Evolutionary conservation across 495 filamentous ascomycete species (phyloP), one percentile per base, ranked within the genome.

Genomic region (Penicillium riverlandense): DNA sequence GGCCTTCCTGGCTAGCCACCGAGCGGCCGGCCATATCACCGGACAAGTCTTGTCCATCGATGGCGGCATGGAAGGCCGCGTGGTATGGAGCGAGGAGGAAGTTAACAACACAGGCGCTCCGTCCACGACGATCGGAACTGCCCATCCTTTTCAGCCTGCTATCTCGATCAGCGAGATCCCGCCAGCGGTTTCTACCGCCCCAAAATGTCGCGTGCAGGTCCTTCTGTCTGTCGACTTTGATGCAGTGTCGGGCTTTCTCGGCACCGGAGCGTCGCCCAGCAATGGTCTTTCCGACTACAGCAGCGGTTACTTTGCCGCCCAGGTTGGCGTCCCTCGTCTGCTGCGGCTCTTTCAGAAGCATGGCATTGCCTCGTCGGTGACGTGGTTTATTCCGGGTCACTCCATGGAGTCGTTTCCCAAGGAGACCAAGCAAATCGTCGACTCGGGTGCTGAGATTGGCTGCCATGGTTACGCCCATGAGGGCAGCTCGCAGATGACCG

Each of bases 351-450:
- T 84, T 47, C 64, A 69, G 28, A 79, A 77, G 49, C 67, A 74
- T 34, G 54, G 54, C 8, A 68, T 83, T 31, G 58, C 71, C 6
- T 62, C 10, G 76, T 6, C 70, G 71, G 28, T 65, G 77, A 80
- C 79, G 4, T 84, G 80, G 80, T 82, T 81, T 49, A 71, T 84
- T 14, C 80, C 80, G 0, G 79, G 80, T 7, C 79, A 84, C 55
- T 78, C 75, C 1, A 67, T 77, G 41, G 80, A 84, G 47, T 78
- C 68, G 11, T 84, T 83, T 54, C 78, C 76, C 0, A 60, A 69
- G 1, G 65, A 76, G 44, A 71, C 74, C 4, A 63, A 68, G 29
- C 61, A 65, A 15, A 77, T 84, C 31, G 62, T 81, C 4, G 68
- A 75, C 0, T 71, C 69, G 15, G 77, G 78, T 4, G 68, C 64